Base-by-base conservation (phyloP, 2,329 filamentous ascomycete species). In the Hirsutella thompsonii region DNA sequence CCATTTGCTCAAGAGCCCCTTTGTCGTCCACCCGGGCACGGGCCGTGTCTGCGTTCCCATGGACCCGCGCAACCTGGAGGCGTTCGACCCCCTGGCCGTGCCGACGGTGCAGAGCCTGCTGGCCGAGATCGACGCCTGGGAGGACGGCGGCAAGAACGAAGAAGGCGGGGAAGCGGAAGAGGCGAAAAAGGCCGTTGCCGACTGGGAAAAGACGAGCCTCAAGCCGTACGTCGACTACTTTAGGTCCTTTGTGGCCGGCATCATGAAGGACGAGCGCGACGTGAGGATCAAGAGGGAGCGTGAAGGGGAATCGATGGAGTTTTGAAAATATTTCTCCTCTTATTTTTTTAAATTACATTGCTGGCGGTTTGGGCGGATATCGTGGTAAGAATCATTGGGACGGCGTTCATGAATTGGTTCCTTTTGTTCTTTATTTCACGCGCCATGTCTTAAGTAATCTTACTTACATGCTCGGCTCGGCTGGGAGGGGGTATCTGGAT, bases 201-300 rank as follows among this genome's bases (percentile, higher is more conserved):
- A 98, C 56, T 96, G 90, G 80, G 90, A 98, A 64, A 98, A 96
- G 76, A 98, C 92, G 20, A 87, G 86, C 49, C 62, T 98, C 55
- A 94, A 83, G 66, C 87, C 88, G 8, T 96, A 94, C 57, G 79
- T 96, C 29, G 89, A 96, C 43, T 81, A 82, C 50, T 96, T 98
- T 62, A 75, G 83, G 50, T 73, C 70, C 1, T 94, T 95, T 61
- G 86, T 96, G 8, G 72, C 76, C 9, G 72, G 67, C 0, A 60
- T 98, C 42, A 71, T 95, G 59, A 89, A 81, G 59, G 90, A 94
- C 44, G 79, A 81, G 57, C 68, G 69, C 46, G 78, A 68, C 42
- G 56, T 61, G 4, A 66, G 59, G 48, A 61, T 75, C 5, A 78
- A 78, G 64, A 55, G 73, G 44, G 74, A 78, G 55, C 61, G 72